These are phyloP conservation scores for Penicillium sp. DNA, from an alignment of 2,329 filamentous ascomycete genomes.

Conservation along the genomic window DNA sequence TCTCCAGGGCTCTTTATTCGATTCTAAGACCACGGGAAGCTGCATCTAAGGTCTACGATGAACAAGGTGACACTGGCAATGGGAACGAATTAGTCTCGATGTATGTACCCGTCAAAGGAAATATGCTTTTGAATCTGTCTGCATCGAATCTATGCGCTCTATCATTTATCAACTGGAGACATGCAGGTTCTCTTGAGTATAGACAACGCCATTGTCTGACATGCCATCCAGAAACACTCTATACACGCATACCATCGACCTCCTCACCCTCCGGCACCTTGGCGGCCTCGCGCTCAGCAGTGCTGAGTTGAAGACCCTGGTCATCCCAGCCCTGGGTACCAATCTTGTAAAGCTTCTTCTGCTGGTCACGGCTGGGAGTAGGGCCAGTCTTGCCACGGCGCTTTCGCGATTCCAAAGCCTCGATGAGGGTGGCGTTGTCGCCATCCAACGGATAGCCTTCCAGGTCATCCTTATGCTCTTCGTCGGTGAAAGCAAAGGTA, in stretches of 20 bases:
- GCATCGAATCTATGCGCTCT: background rate
- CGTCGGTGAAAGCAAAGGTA: constrained; percentile 60
- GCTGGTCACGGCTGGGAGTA: constrained; percentile 33
- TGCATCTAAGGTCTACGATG: background rate
- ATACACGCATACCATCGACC: constrained; percentile 30
- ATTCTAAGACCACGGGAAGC: background rate
- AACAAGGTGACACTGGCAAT: background rate
- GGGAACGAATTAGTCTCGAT: too few relatives aligned
- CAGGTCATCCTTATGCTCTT: constrained; percentile 47
- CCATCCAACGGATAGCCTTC: constrained; percentile 34
- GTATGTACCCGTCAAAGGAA: background rate
- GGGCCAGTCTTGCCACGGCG: constrained; percentile 39
- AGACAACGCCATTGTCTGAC: background rate
- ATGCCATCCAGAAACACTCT: constrained; percentile 1
- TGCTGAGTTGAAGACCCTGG: constrained; percentile 39
- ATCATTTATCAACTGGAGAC: background rate
- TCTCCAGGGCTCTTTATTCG: background rate
- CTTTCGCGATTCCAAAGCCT: constrained; percentile 41
- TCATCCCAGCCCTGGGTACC: constrained; percentile 44
- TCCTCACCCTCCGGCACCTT: constrained; percentile 34
- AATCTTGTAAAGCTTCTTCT: constrained; percentile 37
- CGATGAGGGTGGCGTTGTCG: constrained; percentile 40
- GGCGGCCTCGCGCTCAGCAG: constrained; percentile 31
- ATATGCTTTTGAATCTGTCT: background rate
- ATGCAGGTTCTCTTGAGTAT: background rate